Evolutionary conservation across 805 yeast genomes (phyloP).

Genomic region (Kodamaea lidongshanica): DNA sequence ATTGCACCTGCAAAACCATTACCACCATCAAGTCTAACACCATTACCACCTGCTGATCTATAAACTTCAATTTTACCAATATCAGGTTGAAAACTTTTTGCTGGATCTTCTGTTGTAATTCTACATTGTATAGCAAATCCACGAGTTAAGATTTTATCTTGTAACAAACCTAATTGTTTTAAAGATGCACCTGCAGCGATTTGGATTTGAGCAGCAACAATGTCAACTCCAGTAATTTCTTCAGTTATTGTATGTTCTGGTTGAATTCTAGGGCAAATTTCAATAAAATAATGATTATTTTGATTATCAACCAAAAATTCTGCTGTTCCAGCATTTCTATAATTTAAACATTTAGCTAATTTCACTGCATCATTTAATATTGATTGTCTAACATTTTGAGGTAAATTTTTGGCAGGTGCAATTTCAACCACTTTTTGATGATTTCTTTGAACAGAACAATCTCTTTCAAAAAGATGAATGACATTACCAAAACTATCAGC

Average conservation of each 20-base stretch:
- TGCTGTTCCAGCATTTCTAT: conserved; percentile 97
- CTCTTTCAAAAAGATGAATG: conserved; percentile 93
- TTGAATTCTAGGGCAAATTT: conserved; percentile 96
- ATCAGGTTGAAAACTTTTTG: conserved; percentile 96
- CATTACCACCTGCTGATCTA: conserved; percentile 98
- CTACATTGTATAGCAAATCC: conserved; percentile 99
- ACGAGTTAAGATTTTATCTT: conserved; percentile 90
- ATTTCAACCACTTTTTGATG: conserved; percentile 98
- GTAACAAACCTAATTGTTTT: conserved; percentile 84
- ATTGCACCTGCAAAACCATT: conserved; percentile 96
- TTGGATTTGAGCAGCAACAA: conserved; percentile 97
- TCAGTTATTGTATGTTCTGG: conserved; percentile 99
- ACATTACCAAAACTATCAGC: conserved; percentile 95
- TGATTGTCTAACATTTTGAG: conserved; percentile 78
- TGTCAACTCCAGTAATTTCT: conserved; percentile 96
- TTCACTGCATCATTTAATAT: conserved; percentile 92
- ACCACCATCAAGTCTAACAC: conserved; percentile 98
- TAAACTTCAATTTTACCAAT: conserved; percentile 97
- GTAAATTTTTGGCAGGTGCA: conserved; percentile 93
- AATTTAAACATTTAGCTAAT: conserved; percentile 81
- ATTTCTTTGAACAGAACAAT: conserved; percentile 99
- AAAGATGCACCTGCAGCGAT: conserved; percentile 97
- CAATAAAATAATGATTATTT: conserved; percentile 95
- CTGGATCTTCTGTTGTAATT: conserved; percentile 96
- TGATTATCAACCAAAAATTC: conserved; percentile 91